A percentile compares a stretch with the other conserved stretches of the same genome.
These are phyloP conservation scores for Gossypium raimondii DNA, from an alignment of 345 rosid genomes.

Conservation along the genomic window DNA sequence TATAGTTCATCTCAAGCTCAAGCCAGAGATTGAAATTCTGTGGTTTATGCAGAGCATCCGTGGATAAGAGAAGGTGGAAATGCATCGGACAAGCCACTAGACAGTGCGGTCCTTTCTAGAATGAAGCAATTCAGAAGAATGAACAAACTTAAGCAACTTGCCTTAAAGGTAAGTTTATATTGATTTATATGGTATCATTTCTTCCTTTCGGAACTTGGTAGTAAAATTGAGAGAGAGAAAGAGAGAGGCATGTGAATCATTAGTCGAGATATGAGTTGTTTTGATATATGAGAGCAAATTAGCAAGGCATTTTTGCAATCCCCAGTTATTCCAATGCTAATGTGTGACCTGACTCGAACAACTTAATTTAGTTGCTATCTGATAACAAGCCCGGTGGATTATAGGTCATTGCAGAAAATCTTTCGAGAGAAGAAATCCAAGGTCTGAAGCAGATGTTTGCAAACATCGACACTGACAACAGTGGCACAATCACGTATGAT, in stretches of 20 bases:
- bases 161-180: conserved; percentile 53
- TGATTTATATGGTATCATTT: not conserved
- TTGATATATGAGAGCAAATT: not conserved
- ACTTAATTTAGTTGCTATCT: not conserved
- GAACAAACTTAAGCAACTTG: conserved; percentile 94
- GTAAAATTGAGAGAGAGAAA: not conserved
- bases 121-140: conserved; percentile 94
- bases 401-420: conserved; percentile 82
- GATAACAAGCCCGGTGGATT: not conserved
- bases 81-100: conserved; percentile 88
- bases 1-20: not conserved
- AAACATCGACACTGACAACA: conserved; percentile 79
- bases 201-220: not conserved
- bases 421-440: conserved; percentile 71
- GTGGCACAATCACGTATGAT: conserved; percentile 78
- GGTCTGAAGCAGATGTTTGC: conserved; percentile 76
- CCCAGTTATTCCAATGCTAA: not conserved
- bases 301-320: not conserved
- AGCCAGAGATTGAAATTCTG: not conserved
- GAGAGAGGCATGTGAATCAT: not conserved
- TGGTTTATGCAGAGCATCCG: conserved; percentile 48
- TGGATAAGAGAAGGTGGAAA: conserved; percentile 72
- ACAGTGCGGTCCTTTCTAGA: conserved; percentile 79
- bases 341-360: not conserved
- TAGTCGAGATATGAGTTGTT: not conserved